These are phyloP conservation scores for Nicotiana rustica DNA, from an alignment of 305 asterid species.

Conservation along the genomic window DNA sequence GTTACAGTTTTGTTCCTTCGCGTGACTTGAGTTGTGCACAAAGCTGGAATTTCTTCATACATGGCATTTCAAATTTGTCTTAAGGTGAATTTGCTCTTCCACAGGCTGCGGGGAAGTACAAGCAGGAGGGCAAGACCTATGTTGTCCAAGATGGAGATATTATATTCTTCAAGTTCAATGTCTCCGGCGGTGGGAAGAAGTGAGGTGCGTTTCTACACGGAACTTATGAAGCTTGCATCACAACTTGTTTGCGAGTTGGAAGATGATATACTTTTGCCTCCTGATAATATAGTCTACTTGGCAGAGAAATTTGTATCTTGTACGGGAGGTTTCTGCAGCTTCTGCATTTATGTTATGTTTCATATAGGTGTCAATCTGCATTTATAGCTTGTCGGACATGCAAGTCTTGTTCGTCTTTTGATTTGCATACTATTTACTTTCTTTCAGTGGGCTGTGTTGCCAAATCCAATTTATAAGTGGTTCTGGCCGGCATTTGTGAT, in stretches of 20 bases:
- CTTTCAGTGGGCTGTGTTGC: neutral
- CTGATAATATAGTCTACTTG: neutral
- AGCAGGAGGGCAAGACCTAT: slow-evolving; percentile 95
- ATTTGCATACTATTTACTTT: neutral
- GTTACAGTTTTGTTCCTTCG: slow-evolving; percentile 13
- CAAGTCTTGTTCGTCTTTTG: neutral
- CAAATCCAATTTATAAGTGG: slow-evolving; percentile 9
- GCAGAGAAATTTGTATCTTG: neutral
- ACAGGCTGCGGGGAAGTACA: slow-evolving; percentile 94
- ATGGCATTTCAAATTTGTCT: slow-evolving; percentile 9
- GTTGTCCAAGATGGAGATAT: slow-evolving; percentile 96
- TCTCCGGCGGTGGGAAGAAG: slow-evolving; percentile 98
- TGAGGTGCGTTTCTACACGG: slow-evolving; percentile 45
- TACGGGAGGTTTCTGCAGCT: neutral
- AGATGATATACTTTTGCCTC: slow-evolving; percentile 17
- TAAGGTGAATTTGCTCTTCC: slow-evolving; percentile 30
- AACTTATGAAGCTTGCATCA: slow-evolving; percentile 7
- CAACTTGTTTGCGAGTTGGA: neutral
- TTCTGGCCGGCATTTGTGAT: slow-evolving; percentile 25
- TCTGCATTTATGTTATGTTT: neutral
- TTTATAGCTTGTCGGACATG: neutral
- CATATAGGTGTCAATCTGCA: neutral
- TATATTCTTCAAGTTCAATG: slow-evolving; percentile 95
- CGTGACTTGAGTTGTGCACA: neutral
- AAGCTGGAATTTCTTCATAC: slow-evolving; percentile 11